A percentile compares a stretch with the other conserved stretches of the same genome.
Evolutionary conservation across 768 basidiomycete genomes (phyloP).

Genomic region (Austroboletus eburneus): DNA sequence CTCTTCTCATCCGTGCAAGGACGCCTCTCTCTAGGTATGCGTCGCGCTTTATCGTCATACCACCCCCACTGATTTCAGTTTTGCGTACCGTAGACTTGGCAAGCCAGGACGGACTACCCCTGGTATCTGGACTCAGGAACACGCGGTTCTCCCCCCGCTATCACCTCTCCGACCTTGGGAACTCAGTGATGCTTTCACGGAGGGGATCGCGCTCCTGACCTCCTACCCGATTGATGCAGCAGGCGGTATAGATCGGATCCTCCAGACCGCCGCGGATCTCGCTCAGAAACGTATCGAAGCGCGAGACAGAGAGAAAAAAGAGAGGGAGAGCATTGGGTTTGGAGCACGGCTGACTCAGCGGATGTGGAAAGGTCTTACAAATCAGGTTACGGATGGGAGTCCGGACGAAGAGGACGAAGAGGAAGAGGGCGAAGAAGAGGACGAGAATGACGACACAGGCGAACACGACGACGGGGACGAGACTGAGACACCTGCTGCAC

Average conservation of each 20-base stretch:
- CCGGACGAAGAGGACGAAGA: slow-evolving; percentile 29
- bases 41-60: background rate
- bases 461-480: slow-evolving; percentile 41
- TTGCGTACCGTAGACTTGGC: slow-evolving; percentile 42
- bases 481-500: slow-evolving; percentile 37
- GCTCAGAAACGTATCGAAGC: slow-evolving; percentile 45
- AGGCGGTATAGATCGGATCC: slow-evolving; percentile 66
- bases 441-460: slow-evolving; percentile 7
- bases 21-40: slow-evolving; percentile 51
- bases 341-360: slow-evolving; percentile 53
- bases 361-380: slow-evolving; percentile 67
- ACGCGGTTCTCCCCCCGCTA: slow-evolving; percentile 32
- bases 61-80: background rate
- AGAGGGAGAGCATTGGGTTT: slow-evolving; percentile 39
- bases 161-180: slow-evolving; percentile 48
- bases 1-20: slow-evolving; percentile 61
- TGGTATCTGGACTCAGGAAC: slow-evolving; percentile 54
- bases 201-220: slow-evolving; percentile 62
- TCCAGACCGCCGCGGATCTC: slow-evolving; percentile 67
- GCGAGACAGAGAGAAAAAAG: slow-evolving; percentile 23
- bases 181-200: slow-evolving; percentile 60
- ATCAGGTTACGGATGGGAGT: slow-evolving; percentile 39
- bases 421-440: slow-evolving; percentile 29
- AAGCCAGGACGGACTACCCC: slow-evolving; percentile 40
- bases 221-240: slow-evolving; percentile 59